Evolutionary conservation across 352 stramenopile genomes (phyloP), one percentile per base, ranked within the genome.

Genomic region (Phytopythium helicoides): DNA sequence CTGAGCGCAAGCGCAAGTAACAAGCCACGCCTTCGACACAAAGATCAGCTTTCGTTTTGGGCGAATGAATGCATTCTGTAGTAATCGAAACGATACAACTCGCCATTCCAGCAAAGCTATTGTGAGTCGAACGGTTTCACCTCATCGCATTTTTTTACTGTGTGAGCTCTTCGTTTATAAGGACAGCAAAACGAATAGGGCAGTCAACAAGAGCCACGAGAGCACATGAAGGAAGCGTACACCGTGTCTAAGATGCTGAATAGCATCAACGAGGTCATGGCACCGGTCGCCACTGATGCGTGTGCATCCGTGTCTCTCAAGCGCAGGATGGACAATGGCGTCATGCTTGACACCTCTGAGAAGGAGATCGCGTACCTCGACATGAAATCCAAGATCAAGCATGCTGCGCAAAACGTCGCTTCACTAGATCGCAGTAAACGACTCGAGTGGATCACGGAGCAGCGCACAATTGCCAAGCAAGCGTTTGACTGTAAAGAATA

Each of bases 161-260:
- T 7, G 12, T n/a, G 9, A 22, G 18, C 23, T 22, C 1, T 7
- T 10, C 15, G 23, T 1, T 5, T n/a, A n/a, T n/a, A n/a, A n/a
- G n/a, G n/a, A n/a, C n/a, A n/a, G n/a, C n/a, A n/a, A n/a, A n/a
- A n/a, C n/a, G n/a, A n/a, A 33, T 33, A 33, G 9, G 28, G 9
- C 28, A 33, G 28, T 33, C 28, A 33, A 33, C 28, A 10, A 9
- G 28, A 33, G 28, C 28, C 28, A 10, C 28, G 28, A 33, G 5
- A 33, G 28, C 28, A 33, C 28, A 81, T 82, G 64, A 49, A 62
- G 12, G 70, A 85, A 47, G 78, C 79, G 36, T 94, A 86, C 68
- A 94, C 84, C 21, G 79, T 94, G 44, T 88, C 81, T 22, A 91
- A 89, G 65, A 94, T 94, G 81, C 65, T 94, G 22, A 55, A 73